Conservation (phyloP, 192 early-diverging fungal genomes). For the Radiomyces spectabilis region DNA sequence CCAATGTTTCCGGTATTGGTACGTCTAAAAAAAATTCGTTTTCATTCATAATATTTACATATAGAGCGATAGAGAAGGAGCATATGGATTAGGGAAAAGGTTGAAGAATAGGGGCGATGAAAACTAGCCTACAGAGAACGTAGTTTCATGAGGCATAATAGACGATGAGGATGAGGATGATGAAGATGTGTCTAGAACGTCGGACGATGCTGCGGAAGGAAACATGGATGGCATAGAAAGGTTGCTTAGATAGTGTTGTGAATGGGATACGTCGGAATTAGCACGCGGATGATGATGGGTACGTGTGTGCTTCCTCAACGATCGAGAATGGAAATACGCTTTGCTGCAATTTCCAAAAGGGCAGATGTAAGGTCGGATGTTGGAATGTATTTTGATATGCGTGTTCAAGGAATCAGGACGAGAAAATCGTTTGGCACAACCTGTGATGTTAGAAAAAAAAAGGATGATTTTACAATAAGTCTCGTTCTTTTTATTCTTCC, state of each 20-base stretch:
- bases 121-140: too few relatives aligned
- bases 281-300: background rate
- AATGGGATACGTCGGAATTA: background rate
- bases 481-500: background rate
- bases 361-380: conserved; percentile 46
- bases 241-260: background rate
- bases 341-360: conserved; percentile 38
- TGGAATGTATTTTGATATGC: conserved; percentile 57
- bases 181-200: background rate
- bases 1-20: too few relatives aligned
- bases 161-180: background rate
- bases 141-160: background rate
- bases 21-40: too few relatives aligned
- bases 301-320: conserved; percentile 42
- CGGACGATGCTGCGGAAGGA: background rate
- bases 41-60: too few relatives aligned
- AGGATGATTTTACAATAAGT: background rate
- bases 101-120: too few relatives aligned
- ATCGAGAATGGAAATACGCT: conserved; percentile 52
- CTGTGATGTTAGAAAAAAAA: conserved; percentile 6
- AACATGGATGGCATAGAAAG: background rate
- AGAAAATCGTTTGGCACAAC: conserved; percentile 69
- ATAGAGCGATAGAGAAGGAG: too few relatives aligned
- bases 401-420: conserved; percentile 64
- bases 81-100: too few relatives aligned